Base-by-base conservation (phyloP, 2,329 filamentous ascomycete genomes). In the Botrytis hyacinthi region DNA sequence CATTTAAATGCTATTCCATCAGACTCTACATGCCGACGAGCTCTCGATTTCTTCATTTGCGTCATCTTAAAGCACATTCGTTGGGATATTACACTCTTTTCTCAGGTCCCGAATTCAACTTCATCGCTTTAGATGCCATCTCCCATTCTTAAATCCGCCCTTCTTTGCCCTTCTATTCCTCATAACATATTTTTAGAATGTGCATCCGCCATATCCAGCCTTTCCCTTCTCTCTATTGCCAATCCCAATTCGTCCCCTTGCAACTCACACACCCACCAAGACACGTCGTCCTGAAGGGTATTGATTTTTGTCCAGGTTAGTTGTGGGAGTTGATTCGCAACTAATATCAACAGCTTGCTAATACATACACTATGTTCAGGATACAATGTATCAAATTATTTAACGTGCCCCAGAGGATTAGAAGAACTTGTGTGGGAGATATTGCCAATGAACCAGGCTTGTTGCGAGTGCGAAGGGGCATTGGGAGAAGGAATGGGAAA, bases 161-260 rank as follows among this genome's bases (percentile, higher is more conserved):
- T 6, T 26, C 26, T 63, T 63, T 12, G 1, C 12, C n/a, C 6
- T n/a, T n/a, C 16, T 1, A 4, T 5, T 20, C 8, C 5, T 42
- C 1, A 6, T 18, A 18, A 4, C 0, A 57, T 57, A 3, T 16
- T 2, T 22, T n/a, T 7, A n/a, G 1, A 3, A 68, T 68, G 65
- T 68, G 65, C 65, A 68, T 68, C 26, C 65, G 65, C 18, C 65
- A 68, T 2, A 68, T 68, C 35, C 26, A 68, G 3, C 46, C 65
- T 16, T 68, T 68, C n/a, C 9, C 35, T 12, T 68, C 65, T 9
- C 22, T 2, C 8, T 26, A 42, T 20, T 68, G 65, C 10, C 65
- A 68, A 54, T 57, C 65, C 12, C 65, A 22, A 32, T 68, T 68
- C 35, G 40, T 22, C 12, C 46, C 65, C 18, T 48, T 54, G 5